Base-by-base conservation (phyloP, 805 yeast genomes). In the Yamadazyma tumulicola region DNA sequence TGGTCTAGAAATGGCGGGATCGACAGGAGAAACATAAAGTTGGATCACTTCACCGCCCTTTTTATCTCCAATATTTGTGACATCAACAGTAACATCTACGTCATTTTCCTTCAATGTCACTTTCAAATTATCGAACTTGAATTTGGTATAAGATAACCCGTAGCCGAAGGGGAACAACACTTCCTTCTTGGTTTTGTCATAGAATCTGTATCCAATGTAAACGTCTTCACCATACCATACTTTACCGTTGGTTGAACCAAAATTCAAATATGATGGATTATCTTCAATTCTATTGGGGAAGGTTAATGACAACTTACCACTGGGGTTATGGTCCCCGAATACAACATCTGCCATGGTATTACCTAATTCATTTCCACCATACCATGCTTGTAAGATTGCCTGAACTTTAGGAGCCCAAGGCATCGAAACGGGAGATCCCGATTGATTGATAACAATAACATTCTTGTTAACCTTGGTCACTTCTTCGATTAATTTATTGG, bases 111-210 rank as follows among this genome's bases (percentile, higher is more conserved):
- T 54, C 15, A 42, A 48, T 4, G 24, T 14, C 5, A 65, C 66
- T 16, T 42, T 37, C 50, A 75, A 56, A 39, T 69, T 55, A 6
- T 55, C 49, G 40, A 72, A 52, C 20, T 53, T 58, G 47, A 77
- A 79, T 0, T 64, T 44, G 14, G 83, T 71, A 59, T 77, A 79
- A 1, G 85, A 77, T 41, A 78, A 64, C 31, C 85, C 85, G 46
- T 54, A 66, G 4, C 85, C 85, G 54, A 79, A 80, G 27, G 83
- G 79, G 62, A 69, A 79, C 31, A 70, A 59, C 4, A 74, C 77
- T 18, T 64, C 63, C 26, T 54, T 57, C 42, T 69, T 64, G 23
- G 60, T 50, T 53, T 72, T 72, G 47, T 79, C 84, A 54, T 75
- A 80, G 59, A 58, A 75, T 39, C 77, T 61, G 61, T 79, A 78